phyloP scores from a whole-genome alignment of 192 early-diverging fungal species.

The Phlyctochytrium planicorne region DNA sequence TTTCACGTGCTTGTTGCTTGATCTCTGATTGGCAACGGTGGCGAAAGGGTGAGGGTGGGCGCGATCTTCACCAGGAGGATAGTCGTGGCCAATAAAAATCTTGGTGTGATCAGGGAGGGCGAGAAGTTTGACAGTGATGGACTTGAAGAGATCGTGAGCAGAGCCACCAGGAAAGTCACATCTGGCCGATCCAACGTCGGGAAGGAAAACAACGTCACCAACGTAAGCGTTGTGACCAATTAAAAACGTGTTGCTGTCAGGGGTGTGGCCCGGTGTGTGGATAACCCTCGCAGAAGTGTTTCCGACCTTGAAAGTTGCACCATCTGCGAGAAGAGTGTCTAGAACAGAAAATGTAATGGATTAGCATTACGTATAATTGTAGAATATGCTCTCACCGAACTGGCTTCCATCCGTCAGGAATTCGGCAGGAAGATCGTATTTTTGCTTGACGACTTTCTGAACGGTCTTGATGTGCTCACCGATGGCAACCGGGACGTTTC shows the following conservation, averaged over 20 bases:
- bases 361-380: not conserved
- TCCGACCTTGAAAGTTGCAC: conserved; percentile 16
- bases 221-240: conserved; percentile 29
- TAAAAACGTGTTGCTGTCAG: conserved; percentile 22
- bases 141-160: conserved; percentile 24
- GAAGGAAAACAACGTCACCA: conserved; percentile 32
- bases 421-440: conserved; percentile 7
- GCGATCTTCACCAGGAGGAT: conserved; percentile 14
- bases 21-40: conserved; percentile 20
- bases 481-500: conserved; percentile 18
- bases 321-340: conserved; percentile 21
- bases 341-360: not conserved
- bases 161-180: conserved; percentile 34
- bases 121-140: conserved; percentile 9
- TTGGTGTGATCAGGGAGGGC: conserved; percentile 16
- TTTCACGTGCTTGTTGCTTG: conserved; percentile 22
- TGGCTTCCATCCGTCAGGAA: conserved; percentile 21
- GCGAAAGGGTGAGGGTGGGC: not conserved
- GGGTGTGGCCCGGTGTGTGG: conserved; percentile 33
- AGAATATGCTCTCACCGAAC: conserved; percentile 15
- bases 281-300: not conserved
- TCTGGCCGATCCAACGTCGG: conserved; percentile 34
- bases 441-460: conserved; percentile 14
- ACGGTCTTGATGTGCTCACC: conserved; percentile 23
- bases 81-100: conserved; percentile 30